phyloP scores from a whole-genome alignment of 805 yeast genomes.

The Saturnispora kantuleensis region DNA sequence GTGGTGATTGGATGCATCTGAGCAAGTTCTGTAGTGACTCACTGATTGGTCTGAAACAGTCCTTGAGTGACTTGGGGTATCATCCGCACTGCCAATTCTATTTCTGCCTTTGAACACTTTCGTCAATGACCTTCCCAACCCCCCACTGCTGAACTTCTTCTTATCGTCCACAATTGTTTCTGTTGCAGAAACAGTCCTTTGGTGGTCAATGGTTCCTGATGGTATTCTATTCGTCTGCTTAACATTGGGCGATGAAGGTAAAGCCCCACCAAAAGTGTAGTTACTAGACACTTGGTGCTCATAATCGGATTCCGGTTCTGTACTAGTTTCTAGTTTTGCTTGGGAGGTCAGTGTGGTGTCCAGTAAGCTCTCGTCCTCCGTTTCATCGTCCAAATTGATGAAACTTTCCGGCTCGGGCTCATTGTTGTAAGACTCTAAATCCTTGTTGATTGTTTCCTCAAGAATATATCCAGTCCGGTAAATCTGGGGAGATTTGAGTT shows the following conservation, averaged over 20 bases:
- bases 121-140: conserved; percentile 17
- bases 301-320: neutral
- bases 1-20: conserved; percentile 24
- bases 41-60: conserved; percentile 20
- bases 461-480: conserved; percentile 10
- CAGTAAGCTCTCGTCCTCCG: conserved; percentile 13
- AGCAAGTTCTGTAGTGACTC: conserved; percentile 23
- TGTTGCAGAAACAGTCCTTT: conserved; percentile 27
- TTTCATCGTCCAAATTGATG: conserved; percentile 16
- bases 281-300: neutral
- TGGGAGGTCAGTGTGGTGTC: conserved; percentile 5
- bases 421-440: neutral
- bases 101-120: conserved; percentile 24
- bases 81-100: conserved; percentile 13
- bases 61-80: conserved; percentile 12
- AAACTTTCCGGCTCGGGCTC: conserved; percentile 17
- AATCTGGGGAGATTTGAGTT: conserved; percentile 2
- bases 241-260: neutral
- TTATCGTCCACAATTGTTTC: conserved; percentile 36
- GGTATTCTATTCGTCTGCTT: neutral
- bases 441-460: conserved; percentile 9
- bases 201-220: conserved; percentile 1
- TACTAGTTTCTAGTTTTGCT: neutral
- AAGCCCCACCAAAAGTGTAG: conserved; percentile 6
- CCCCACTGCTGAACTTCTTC: conserved; percentile 11